Evolutionary conservation across 139 green algal species (phyloP), one percentile per base, ranked within the genome.

Genomic region (Chlorokybus atmophyticus): DNA sequence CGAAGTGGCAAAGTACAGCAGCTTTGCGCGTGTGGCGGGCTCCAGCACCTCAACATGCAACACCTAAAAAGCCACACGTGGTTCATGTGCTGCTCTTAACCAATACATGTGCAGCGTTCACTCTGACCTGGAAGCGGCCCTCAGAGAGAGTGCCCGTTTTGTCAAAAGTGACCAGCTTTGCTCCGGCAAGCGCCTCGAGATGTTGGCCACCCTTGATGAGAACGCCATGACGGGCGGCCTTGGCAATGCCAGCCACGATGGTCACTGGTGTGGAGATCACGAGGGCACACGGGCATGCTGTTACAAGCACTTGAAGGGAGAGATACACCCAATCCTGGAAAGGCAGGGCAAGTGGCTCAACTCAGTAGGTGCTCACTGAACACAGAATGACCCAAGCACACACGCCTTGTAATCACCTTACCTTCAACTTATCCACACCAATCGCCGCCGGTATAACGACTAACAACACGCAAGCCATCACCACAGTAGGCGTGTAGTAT

Each of bases 71-170:
- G n/a, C n/a, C n/a, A n/a, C n/a, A n/a, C n/a, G n/a, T n/a, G n/a
- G n/a, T n/a, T n/a, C n/a, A n/a, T n/a, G n/a, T n/a, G n/a, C n/a
- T n/a, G n/a, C n/a, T n/a, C n/a, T n/a, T n/a, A n/a, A n/a, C n/a
- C n/a, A n/a, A n/a, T n/a, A n/a, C n/a, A n/a, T n/a, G n/a, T n/a
- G n/a, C n/a, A n/a, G n/a, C n/a, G n/a, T n/a, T n/a, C n/a, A n/a
- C n/a, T n/a, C 47, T 41, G 21, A 85, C 60, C 3, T 29, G 23
- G 51, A 85, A 86, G 41, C 49, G 49, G 4, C 82, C 83, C 21
- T 71, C 30, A 1, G 84, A 90, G 5, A 93, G 76, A 21, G 84
- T 93, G 40, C 84, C 84, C 2, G 76, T 87, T 67, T 93, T 93
- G 63, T 93, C 84, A 28, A 92, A 70, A 14, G 67, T 75, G 4